Conservation (phyloP, 2,329 filamentous ascomycete species). For the Trichophyton simii region DNA sequence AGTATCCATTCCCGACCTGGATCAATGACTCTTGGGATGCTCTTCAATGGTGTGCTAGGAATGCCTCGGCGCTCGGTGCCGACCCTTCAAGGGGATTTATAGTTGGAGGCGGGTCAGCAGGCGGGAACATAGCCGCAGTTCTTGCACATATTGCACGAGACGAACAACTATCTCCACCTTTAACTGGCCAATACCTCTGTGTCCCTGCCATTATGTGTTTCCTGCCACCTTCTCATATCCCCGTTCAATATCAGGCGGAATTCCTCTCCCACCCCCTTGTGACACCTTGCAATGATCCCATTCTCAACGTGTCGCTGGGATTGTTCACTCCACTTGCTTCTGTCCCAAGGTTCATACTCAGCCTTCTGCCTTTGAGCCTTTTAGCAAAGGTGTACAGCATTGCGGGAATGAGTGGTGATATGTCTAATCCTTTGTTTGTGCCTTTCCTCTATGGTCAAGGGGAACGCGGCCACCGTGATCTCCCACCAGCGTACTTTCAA, state of each 20-base stretch:
- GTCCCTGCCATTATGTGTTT: not conserved
- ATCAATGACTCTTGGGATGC: conserved; percentile 31
- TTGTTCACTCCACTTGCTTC: not conserved
- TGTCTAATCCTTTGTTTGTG: not conserved
- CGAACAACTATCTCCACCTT: conserved; percentile 8
- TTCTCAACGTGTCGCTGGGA: not conserved
- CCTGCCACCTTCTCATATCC: not conserved
- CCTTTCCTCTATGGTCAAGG: not conserved
- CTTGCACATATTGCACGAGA: conserved; percentile 30
- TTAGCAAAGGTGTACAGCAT: not conserved
- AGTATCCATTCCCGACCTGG: conserved; percentile 27
- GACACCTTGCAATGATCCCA: not conserved
- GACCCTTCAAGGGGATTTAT: conserved; percentile 22
- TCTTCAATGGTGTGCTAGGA: conserved; percentile 29
- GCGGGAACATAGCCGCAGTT: conserved; percentile 30
- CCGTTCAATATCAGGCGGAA: not conserved
- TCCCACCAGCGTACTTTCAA: not conserved
- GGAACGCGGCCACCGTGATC: not conserved
- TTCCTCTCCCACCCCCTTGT: not conserved
- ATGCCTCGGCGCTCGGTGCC: conserved; percentile 24
- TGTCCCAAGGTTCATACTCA: not conserved
- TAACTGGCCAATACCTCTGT: not conserved
- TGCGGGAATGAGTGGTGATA: conserved; percentile 1
- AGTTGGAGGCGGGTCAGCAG: conserved; percentile 29
- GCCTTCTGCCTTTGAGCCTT: not conserved